A percentile compares a stretch with the other conserved stretches of the same genome.
phyloP scores from a whole-genome alignment of 345 rosid species.

The Litchi chinensis region DNA sequence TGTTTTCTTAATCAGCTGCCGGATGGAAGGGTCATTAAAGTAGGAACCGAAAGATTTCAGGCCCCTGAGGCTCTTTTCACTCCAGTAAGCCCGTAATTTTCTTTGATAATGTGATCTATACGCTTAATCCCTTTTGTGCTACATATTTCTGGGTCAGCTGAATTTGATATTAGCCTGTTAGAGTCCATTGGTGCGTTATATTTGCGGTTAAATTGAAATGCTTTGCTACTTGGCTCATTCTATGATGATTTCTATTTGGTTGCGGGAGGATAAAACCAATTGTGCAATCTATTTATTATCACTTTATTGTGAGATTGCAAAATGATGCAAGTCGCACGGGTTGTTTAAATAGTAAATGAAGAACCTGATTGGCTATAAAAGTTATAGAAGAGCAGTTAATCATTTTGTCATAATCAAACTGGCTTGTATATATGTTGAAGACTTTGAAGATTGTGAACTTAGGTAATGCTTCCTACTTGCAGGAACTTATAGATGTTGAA shows the following conservation, averaged over 20 bases:
- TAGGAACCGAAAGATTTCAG: conserved; percentile 98
- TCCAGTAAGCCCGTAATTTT: conserved; percentile 56
- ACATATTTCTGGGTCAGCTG: background rate
- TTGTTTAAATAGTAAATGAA: conserved; percentile 2
- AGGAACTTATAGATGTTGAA: conserved; percentile 98
- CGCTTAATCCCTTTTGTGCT: background rate
- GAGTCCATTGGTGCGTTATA: background rate
- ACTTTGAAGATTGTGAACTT: conserved; percentile 11
- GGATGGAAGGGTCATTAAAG: conserved; percentile 94
- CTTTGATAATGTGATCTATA: conserved; percentile 3
- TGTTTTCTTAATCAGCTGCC: conserved; percentile 66
- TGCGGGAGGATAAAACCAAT: background rate
- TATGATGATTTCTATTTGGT: background rate
- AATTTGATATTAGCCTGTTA: conserved; percentile 8
- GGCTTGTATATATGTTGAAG: background rate
- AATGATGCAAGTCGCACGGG: background rate
- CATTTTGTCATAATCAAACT: background rate
- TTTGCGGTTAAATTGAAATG: conserved; percentile 4
- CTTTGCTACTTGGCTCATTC: background rate
- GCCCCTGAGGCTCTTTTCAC: conserved; percentile 99
- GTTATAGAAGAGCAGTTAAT: background rate
- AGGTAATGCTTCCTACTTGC: conserved; percentile 18
- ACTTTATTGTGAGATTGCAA: background rate
- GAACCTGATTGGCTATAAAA: conserved; percentile 11
- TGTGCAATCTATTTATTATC: background rate